Conservation (phyloP, 192 early-diverging fungal genomes). For the Coemansia sp. region DNA sequence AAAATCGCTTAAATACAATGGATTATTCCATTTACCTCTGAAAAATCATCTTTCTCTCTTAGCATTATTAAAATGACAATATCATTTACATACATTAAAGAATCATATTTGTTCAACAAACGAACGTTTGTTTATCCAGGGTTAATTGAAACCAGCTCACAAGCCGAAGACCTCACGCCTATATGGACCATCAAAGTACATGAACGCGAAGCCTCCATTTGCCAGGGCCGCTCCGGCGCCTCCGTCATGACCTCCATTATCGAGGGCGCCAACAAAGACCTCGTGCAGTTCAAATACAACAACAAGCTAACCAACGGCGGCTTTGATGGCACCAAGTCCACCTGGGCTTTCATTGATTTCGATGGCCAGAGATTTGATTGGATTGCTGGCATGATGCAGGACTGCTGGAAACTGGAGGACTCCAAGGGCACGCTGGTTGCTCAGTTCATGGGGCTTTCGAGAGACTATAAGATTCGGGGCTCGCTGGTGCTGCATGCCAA, state of each 20-base stretch:
- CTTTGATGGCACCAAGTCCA: slow-evolving; percentile 20
- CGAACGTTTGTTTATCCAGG: slow-evolving; percentile 34
- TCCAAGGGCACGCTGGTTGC: slow-evolving; percentile 20
- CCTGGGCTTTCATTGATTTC: slow-evolving; percentile 44
- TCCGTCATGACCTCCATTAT: slow-evolving; percentile 21
- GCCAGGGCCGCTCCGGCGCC: slow-evolving; percentile 12
- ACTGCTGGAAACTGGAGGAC: slow-evolving; percentile 51
- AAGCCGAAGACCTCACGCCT: slow-evolving; percentile 30
- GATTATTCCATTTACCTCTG: background rate
- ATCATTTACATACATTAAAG: slow-evolving; percentile 46
- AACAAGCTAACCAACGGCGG: slow-evolving; percentile 33
- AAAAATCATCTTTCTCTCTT: slow-evolving; percentile 2
- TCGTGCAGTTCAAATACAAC: slow-evolving; percentile 32
- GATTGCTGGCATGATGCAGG: slow-evolving; percentile 46
- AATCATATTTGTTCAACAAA: slow-evolving; percentile 40
- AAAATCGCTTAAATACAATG: background rate
- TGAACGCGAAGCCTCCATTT: slow-evolving; percentile 19
- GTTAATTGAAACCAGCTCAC: slow-evolving; percentile 21
- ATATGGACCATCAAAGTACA: slow-evolving; percentile 31
- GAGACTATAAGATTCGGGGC: slow-evolving; percentile 34
- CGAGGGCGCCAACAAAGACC: slow-evolving; percentile 24
- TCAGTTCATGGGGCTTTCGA: slow-evolving; percentile 41
- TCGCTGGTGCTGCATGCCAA: slow-evolving; percentile 25
- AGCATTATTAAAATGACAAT: slow-evolving; percentile 23
- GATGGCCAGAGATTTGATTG: slow-evolving; percentile 42